Evolutionary conservation across 164 flowering plant species (phyloP), one percentile per base, ranked within the genome.

Genomic region (Aristolochia californica): DNA sequence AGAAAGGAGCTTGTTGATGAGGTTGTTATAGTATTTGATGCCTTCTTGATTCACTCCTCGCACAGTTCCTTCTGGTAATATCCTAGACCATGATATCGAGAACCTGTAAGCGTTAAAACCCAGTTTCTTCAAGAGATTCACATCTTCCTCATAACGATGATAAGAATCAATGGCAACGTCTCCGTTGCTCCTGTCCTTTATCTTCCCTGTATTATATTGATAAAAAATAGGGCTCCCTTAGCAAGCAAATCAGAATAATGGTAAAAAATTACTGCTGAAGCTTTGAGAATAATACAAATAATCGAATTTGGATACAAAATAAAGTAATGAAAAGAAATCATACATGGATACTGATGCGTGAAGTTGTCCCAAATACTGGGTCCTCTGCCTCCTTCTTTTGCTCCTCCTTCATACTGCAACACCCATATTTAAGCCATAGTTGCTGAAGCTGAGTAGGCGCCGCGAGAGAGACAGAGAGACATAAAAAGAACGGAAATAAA

Each of bases 401-500:
- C 79, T 48, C 74, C 84, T 40, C 84, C 84, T 69, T 80, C 84
- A 60, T 61, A 70, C 79, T 79, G 68, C 24, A 30, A 26, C 26
- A 53, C 21, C 25, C 23, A 14, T 9, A 22, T 18, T 13, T 48
- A 8, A 1, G 2, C 50, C 14, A 57, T 15, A 30, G 43, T 14
- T 25, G 13, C 22, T 56, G 11, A 27, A 27, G 8, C 40, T n/a
- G n/a, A n/a, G n/a, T n/a, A n/a, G n/a, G n/a, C 18, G 8, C 24
- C 10, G 5, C 18, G 8, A 56, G 45, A 44, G 8, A 44, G 8
- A 44, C 12, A 56, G 47, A 38, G 22, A 38, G 40, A 56, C 10
- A n/a, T 8, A n/a, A 15, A 22, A 3, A 23, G 9, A n/a, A 0
- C 16, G 13, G 47, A 44, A n/a, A 44, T 16, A 20, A 13, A 22